Percentiles rank a stretch among this genome's conserved stretches.
These are phyloP conservation scores for Picea glauca DNA, from an alignment of 75 land plant species.

Conservation along the genomic window DNA sequence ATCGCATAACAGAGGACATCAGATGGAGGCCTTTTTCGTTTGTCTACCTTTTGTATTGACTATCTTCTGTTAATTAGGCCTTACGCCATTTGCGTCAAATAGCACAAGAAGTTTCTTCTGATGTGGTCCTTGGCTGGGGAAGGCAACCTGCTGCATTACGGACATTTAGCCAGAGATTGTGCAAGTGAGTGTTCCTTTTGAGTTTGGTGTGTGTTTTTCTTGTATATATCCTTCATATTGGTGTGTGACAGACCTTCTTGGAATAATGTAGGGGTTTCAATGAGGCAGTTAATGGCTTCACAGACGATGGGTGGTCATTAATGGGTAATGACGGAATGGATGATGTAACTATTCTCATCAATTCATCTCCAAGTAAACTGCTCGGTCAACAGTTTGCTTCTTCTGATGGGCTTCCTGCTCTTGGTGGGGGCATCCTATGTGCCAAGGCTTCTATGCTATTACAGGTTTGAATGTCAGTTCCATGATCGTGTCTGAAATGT, in stretches of 20 bases:
- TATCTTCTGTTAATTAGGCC: constrained; percentile 30
- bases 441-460: constrained; percentile 98
- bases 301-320: constrained; percentile 96
- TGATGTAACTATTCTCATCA: constrained; percentile 79
- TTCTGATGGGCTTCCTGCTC: constrained; percentile 38
- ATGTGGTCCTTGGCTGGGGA: constrained; percentile 42
- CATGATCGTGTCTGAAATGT: background rate
- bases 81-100: constrained; percentile 66
- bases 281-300: constrained; percentile 96
- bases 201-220: constrained; percentile 1
- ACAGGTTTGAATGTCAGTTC: constrained; percentile 50
- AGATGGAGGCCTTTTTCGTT: background rate
- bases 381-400: constrained; percentile 44
- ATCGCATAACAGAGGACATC: background rate
- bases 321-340: constrained; percentile 84
- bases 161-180: constrained; percentile 65
- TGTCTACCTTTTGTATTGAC: background rate
- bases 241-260: background rate
- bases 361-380: constrained; percentile 58
- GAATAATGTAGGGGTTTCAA: constrained; percentile 77
- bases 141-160: constrained; percentile 74
- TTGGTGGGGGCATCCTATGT: constrained; percentile 86
- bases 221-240: background rate
- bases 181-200: constrained; percentile 35
- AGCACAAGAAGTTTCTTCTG: constrained; percentile 59